Evolutionary conservation across 73 alveolate species (phyloP).

Genomic region (Blepharisma stoltei): DNA sequence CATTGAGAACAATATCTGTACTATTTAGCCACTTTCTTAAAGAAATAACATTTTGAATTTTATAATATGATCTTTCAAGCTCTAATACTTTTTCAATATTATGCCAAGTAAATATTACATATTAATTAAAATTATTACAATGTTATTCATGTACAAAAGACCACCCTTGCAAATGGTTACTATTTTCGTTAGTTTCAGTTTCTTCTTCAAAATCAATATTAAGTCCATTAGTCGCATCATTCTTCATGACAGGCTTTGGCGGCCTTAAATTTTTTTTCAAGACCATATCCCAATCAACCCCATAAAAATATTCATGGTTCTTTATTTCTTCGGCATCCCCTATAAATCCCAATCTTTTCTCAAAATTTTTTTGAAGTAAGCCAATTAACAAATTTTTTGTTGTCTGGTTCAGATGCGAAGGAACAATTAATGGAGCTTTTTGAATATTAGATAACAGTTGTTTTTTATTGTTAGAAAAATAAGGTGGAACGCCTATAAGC

Average conservation of each 20-base stretch:
- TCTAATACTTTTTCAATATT: no score
- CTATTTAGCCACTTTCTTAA: no score
- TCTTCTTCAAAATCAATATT: no score
- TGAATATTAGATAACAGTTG: constrained; percentile 35
- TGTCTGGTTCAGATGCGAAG: not conserved
- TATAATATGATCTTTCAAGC: no score
- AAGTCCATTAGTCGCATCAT: no score
- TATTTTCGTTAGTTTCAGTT: no score
- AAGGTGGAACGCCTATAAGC: constrained; percentile 71
- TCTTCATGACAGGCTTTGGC: constrained; percentile 25
- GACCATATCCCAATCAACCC: constrained; percentile 54
- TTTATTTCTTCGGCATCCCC: constrained; percentile 61
- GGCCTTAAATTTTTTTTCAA: constrained; percentile 37
- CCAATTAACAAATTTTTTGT: constrained; percentile 38
- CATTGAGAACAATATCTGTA: no score
- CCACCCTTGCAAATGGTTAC: no score
- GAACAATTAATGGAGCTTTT: constrained; percentile 27
- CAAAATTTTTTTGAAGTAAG: constrained; percentile 55
- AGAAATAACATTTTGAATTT: no score
- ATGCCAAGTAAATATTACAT: no score
- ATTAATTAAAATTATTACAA: no score
- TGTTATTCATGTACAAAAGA: no score
- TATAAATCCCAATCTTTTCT: constrained; percentile 59
- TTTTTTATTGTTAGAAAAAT: constrained; percentile 30
- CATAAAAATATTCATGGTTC: constrained; percentile 63